These are phyloP conservation scores for Aspergillus novofumigatus DNA, from an alignment of 2,329 filamentous ascomycete genomes.

Conservation along the genomic window DNA sequence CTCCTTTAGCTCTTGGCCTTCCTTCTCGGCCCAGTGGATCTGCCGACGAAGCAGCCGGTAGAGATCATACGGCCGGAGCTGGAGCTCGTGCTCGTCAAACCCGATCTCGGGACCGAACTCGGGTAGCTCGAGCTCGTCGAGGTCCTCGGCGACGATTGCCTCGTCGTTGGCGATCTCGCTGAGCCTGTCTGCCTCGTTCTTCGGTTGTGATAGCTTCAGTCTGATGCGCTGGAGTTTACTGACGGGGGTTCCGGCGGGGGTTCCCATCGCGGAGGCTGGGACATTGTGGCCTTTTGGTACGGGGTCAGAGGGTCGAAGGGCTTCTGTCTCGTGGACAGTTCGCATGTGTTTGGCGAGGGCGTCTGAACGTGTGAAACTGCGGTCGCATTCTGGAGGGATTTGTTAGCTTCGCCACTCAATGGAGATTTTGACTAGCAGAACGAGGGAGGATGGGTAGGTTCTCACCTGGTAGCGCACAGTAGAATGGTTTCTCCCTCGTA, in stretches of 20 bases:
- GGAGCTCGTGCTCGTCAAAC: constrained; percentile 43
- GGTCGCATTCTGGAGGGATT: constrained; percentile 73
- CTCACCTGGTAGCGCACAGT: constrained; percentile 87
- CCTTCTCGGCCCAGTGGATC: constrained; percentile 46
- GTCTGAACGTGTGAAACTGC: constrained; percentile 92
- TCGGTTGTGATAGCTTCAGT: constrained; percentile 37
- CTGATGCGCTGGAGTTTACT: constrained; percentile 40
- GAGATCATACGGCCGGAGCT: constrained; percentile 39
- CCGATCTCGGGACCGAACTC: constrained; percentile 40
- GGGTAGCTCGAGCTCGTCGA: constrained; percentile 31
- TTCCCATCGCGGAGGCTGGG: constrained; percentile 22
- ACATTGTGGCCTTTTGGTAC: constrained; percentile 37
- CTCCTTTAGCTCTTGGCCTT: constrained; percentile 33
- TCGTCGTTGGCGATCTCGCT: constrained; percentile 25
- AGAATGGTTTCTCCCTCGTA: constrained; percentile 96
- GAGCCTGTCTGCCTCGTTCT: constrained; percentile 26
- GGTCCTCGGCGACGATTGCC: constrained; percentile 30
- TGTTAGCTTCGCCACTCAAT: neutral
- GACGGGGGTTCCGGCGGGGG: constrained; percentile 25
- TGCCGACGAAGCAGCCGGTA: constrained; percentile 45
- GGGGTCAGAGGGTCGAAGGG: constrained; percentile 64
- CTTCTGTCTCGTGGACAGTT: constrained; percentile 96
- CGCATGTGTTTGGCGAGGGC: constrained; percentile 97
- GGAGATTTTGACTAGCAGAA: neutral
- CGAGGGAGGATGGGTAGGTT: constrained; percentile 1